Evolutionary conservation across 148 eudicot species (phyloP).

Genomic region (Vaccinium vitisidaea): DNA sequence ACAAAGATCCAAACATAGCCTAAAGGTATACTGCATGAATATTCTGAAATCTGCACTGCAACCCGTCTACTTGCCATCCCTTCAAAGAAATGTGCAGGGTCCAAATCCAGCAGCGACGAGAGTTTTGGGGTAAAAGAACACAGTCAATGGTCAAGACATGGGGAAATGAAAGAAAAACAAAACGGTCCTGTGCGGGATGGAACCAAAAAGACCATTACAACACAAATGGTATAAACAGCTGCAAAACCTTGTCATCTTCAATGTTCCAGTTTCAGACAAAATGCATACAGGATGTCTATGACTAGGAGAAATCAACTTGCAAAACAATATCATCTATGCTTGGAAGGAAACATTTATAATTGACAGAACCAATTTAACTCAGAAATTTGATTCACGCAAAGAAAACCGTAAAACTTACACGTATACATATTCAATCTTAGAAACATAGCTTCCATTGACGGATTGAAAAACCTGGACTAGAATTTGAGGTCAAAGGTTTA

Average conservation of each 20-base stretch:
- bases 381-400: neutral
- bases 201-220: neutral
- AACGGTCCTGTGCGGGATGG: neutral
- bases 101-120: neutral
- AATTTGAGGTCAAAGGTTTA: constrained; percentile 25
- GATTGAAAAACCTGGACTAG: constrained; percentile 18
- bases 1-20: neutral
- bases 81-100: neutral
- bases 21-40: neutral
- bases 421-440: constrained; percentile 7
- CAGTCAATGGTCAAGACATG: neutral
- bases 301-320: neutral
- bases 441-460: neutral
- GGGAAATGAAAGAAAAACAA: neutral
- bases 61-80: neutral
- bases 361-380: neutral
- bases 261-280: neutral
- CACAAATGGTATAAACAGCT: neutral
- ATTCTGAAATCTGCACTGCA: neutral
- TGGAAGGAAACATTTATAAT: neutral
- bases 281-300: neutral
- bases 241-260: neutral
- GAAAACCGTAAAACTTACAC: neutral
- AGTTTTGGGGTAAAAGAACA: neutral
- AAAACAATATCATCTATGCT: neutral